Evolutionary conservation across 2,329 filamentous ascomycete genomes (phyloP).

Genomic region (Alternaria tenuissima): DNA sequence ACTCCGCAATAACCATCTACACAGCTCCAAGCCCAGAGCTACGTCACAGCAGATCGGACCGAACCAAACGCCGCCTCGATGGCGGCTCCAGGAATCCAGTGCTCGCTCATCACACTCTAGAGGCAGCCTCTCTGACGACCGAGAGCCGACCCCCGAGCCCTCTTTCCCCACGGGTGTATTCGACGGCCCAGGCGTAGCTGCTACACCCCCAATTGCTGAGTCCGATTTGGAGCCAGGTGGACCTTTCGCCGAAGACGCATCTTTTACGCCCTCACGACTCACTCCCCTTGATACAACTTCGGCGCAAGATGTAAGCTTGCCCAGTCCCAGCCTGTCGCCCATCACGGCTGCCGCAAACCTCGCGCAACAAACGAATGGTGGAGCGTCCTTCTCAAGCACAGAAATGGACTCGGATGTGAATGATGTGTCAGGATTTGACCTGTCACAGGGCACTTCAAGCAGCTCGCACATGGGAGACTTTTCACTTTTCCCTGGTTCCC

Average conservation of each 20-base stretch:
- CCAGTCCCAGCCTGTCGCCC: constrained; percentile 92
- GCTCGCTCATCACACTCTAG: constrained; percentile 33
- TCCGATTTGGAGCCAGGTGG: constrained; percentile 70
- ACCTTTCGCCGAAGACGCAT: constrained; percentile 50
- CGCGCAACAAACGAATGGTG: constrained; percentile 48
- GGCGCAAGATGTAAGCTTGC: constrained; percentile 88
- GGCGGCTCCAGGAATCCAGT: constrained; percentile 38
- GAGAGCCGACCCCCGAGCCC: constrained; percentile 28
- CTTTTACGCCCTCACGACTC: constrained; percentile 46
- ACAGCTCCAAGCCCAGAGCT: constrained; percentile 28
- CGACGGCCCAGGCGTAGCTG: constrained; percentile 64
- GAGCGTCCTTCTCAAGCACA: constrained; percentile 32
- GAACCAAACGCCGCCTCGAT: constrained; percentile 25
- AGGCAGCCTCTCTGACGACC: constrained; percentile 19
- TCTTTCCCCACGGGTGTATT: constrained; percentile 38
- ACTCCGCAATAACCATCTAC: constrained; percentile 25
- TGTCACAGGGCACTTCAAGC: constrained; percentile 33
- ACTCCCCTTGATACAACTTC: constrained; percentile 72
- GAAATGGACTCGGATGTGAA: constrained; percentile 45
- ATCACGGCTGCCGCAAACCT: constrained; percentile 78
- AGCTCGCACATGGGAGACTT: constrained; percentile 23
- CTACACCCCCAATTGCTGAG: constrained; percentile 79
- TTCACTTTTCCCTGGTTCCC: constrained; percentile 22
- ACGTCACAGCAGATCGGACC: constrained; percentile 28
- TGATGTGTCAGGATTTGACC: constrained; percentile 50